Percentiles rank a stretch among this genome's conserved stretches.
These are phyloP conservation scores for Starmera stellimalicola DNA, from an alignment of 1,139 yeast genomes.

Conservation along the genomic window DNA sequence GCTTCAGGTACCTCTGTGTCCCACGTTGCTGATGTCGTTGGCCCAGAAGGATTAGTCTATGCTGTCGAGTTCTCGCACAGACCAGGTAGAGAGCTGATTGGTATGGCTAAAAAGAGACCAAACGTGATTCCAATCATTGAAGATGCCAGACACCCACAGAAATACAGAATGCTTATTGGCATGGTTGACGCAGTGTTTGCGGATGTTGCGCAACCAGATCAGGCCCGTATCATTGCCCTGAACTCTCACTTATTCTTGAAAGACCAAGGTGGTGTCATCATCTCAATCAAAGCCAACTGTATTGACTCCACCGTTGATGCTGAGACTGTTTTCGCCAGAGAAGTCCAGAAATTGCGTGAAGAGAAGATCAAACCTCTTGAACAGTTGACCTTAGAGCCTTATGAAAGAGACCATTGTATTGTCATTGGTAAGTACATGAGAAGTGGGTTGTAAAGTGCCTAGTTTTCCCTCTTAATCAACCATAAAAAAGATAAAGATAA, in stretches of 20 bases:
- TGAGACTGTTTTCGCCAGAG: conserved; percentile 98
- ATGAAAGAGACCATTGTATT: conserved; percentile 99
- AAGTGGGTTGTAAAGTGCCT: conserved; percentile 56
- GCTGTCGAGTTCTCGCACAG: conserved; percentile 99
- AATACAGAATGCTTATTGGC: conserved; percentile 96
- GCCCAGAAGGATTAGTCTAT: conserved; percentile 97
- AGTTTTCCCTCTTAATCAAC: conserved; percentile 3
- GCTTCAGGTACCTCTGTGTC: conserved; percentile 99
- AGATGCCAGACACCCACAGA: conserved; percentile 99
- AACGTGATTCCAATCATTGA: conserved; percentile 97
- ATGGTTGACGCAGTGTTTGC: conserved; percentile 99
- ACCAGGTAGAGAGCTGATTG: conserved; percentile 98
- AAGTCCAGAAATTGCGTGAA: conserved; percentile 97
- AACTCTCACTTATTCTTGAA: conserved; percentile 96
- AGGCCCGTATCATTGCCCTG: conserved; percentile 98
- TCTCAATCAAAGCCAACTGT: conserved; percentile 99
- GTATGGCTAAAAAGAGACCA: conserved; percentile 99
- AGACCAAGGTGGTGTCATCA: conserved; percentile 97
- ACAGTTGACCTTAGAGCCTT: conserved; percentile 97
- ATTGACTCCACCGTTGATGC: conserved; percentile 99
- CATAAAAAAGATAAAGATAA: background rate
- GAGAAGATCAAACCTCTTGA: conserved; percentile 98
- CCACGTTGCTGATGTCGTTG: conserved; percentile 96
- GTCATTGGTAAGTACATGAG: conserved; percentile 96
- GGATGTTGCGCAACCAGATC: conserved; percentile 99